Evolutionary conservation across 148 eudicot genomes (phyloP).

Genomic region (Cornus controversa): DNA sequence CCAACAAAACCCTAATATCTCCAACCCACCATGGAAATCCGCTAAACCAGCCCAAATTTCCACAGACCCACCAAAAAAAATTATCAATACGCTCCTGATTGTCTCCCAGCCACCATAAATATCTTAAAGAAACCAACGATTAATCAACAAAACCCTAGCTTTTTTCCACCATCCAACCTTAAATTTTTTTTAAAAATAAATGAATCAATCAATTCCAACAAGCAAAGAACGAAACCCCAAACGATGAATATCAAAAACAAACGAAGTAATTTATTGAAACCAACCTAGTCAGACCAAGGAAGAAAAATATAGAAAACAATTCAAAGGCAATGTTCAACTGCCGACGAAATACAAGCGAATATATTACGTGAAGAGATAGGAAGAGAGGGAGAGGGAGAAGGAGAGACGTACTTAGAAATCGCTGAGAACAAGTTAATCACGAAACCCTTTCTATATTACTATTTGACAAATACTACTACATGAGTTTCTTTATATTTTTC

Average conservation of each 20-base stretch:
- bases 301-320: not conserved
- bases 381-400: slow-evolving; percentile 3
- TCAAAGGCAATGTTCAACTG: slow-evolving; percentile 4
- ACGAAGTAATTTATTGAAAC: not conserved
- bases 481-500: not conserved
- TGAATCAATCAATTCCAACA: slow-evolving; percentile 20
- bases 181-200: slow-evolving; percentile 2
- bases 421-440: slow-evolving; percentile 19
- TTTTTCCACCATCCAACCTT: slow-evolving; percentile 5
- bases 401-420: not conserved
- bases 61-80: not conserved
- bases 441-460: slow-evolving; percentile 18
- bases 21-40: slow-evolving; percentile 12
- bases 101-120: slow-evolving; percentile 8
- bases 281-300: not conserved
- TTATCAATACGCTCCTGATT: not conserved
- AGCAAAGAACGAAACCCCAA: slow-evolving; percentile 5
- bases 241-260: not conserved
- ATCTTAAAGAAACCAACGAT: not conserved
- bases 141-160: slow-evolving; percentile 23
- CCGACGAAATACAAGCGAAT: not conserved
- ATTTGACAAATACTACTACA: not conserved
- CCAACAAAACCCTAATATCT: slow-evolving; percentile 2
- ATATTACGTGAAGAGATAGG: slow-evolving; percentile 5
- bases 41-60: not conserved